Conservation (phyloP, 495 filamentous ascomycete genomes). For the Monascus purpureus region DNA sequence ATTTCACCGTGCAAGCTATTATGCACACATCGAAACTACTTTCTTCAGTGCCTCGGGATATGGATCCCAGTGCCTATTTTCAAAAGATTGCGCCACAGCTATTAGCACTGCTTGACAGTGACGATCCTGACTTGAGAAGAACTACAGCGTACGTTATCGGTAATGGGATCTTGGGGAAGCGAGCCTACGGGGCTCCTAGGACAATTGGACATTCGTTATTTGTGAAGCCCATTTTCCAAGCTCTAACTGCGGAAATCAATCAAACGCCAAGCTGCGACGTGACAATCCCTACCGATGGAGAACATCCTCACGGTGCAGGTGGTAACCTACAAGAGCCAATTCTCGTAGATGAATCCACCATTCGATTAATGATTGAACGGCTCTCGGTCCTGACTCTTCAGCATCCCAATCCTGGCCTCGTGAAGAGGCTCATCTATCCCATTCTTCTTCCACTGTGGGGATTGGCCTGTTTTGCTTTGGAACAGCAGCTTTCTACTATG, state of each 20-base stretch:
- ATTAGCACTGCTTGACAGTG: conserved; percentile 49
- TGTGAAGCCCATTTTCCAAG: conserved; percentile 47
- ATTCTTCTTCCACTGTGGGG: conserved; percentile 59
- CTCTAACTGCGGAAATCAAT: conserved; percentile 41
- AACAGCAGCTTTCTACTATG: conserved; percentile 12
- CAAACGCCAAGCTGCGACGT: conserved; percentile 14
- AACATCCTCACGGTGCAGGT: neutral
- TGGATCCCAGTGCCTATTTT: conserved; percentile 47
- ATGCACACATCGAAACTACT: conserved; percentile 50
- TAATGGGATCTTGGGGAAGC: conserved; percentile 55
- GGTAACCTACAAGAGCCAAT: conserved; percentile 1
- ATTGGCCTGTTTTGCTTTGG: conserved; percentile 39
- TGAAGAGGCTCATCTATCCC: conserved; percentile 51
- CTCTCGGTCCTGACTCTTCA: conserved; percentile 44
- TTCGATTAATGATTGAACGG: conserved; percentile 36
- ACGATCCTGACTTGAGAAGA: conserved; percentile 46
- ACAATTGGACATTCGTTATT: conserved; percentile 57
- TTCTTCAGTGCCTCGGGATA: conserved; percentile 44
- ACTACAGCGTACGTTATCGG: conserved; percentile 61
- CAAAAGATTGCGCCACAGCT: conserved; percentile 51
- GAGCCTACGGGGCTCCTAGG: conserved; percentile 51
- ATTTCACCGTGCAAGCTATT: conserved; percentile 59
- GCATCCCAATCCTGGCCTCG: conserved; percentile 61
- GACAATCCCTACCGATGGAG: conserved; percentile 3
- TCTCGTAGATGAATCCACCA: conserved; percentile 10